A percentile compares a stretch with the other conserved stretches of the same genome.
phyloP scores from a whole-genome alignment of 257 asterid species.

The Datura wrightii region DNA sequence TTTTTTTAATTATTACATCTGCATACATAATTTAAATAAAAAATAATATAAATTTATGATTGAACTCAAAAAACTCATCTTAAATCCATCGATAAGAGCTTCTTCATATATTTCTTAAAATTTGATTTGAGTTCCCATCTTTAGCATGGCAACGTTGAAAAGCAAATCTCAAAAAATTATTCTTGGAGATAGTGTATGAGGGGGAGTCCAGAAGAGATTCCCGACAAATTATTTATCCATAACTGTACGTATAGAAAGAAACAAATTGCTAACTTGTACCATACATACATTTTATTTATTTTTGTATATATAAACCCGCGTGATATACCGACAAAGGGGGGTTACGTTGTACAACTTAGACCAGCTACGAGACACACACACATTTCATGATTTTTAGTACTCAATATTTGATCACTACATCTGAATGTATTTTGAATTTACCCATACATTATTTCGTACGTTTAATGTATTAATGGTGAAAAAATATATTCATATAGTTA shows the following conservation, averaged over 20 bases:
- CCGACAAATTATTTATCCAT: neutral
- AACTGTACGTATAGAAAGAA: neutral
- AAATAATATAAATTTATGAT: neutral
- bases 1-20: neutral
- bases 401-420: neutral
- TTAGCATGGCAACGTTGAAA: conserved; percentile 1
- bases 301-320: neutral
- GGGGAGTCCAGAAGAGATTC: neutral
- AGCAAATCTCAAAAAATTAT: neutral
- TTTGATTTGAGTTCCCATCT: neutral
- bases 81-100: neutral
- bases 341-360: neutral
- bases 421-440: neutral
- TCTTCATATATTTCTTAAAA: neutral
- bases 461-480: neutral
- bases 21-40: neutral
- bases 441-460: neutral
- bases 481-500: neutral
- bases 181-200: neutral
- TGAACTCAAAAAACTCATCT: neutral
- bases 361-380: neutral
- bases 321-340: neutral
- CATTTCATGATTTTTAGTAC: neutral
- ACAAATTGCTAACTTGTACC: neutral
- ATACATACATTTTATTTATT: neutral